Base-by-base conservation (phyloP, 495 filamentous ascomycete species). In the Penicillium antarcticum region DNA sequence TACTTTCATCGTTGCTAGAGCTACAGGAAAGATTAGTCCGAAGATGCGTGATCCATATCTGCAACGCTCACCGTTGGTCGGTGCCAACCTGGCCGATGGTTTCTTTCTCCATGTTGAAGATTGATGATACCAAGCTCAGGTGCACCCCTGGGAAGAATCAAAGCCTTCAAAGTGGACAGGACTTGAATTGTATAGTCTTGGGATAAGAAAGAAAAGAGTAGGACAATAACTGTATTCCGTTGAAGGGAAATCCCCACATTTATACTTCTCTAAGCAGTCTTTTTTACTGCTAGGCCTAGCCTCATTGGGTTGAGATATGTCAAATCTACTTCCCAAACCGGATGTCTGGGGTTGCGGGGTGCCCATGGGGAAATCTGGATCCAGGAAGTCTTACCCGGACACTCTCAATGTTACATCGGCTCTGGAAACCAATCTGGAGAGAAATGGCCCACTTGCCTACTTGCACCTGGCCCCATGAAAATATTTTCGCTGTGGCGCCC, bases 1-100 rank as follows among this genome's bases (percentile, higher is more conserved):
- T 45, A 17, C 51, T 60, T 3, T 60, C 38, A 42, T 64, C 60
- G 29, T 53, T 47, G 24, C 56, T 60, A 13, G 43, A 48, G 6
- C 65, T 65, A 26, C 17, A 42, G 23, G 33, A 13, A 41, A 14
- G 26, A 41, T 62, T 18, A 55, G 50, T 31, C 33, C 13, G 12
- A 16, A n/a, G 17, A 10, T 2, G 23, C 2, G 6, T 9, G 16
- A 17, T n/a, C 0, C 2, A 9, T 24, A 10, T 23, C 18, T 38
- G 13, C 3, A 35, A 18, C 33, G 37, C 54, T 40, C 1, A 56
- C 54, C 19, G 40, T 2, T 45, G 31, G 4, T 24, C 12, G 38
- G 11, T 39, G 17, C 8, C 48, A 11, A 43, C 39, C 10, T 50
- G 42, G 3, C 52, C 29, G 33, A 56, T 43, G 14, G 43, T 41